Conservation (phyloP, 2,329 filamentous ascomycete species). For the Penicillium sp. region DNA sequence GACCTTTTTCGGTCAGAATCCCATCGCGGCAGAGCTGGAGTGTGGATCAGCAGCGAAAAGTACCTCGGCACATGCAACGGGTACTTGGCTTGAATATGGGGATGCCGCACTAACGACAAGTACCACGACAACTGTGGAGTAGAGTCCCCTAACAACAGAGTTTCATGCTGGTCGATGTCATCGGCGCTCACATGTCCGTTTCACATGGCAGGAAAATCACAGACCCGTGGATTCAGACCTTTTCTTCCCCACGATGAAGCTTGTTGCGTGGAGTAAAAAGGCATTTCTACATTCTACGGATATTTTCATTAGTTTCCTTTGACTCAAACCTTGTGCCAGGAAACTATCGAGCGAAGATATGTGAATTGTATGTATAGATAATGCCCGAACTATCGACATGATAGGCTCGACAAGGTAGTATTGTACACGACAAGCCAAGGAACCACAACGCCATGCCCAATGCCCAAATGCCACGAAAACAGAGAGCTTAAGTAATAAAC, state of each 20-base stretch:
- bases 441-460: conserved; percentile 13
- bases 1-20: conserved; percentile 17
- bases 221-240: background rate
- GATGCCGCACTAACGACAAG: conserved; percentile 5
- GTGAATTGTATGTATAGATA: background rate
- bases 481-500: background rate
- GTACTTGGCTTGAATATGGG: conserved; percentile 10
- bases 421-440: background rate
- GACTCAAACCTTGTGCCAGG: background rate
- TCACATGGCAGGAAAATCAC: background rate
- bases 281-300: background rate
- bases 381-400: background rate
- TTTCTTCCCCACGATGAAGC: background rate
- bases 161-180: conserved; percentile 12
- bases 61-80: conserved; percentile 19
- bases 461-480: conserved; percentile 9
- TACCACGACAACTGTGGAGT: conserved; percentile 8
- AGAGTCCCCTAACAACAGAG: background rate
- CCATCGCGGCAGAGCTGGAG: conserved; percentile 2
- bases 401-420: background rate
- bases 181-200: conserved; percentile 18
- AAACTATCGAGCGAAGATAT: background rate
- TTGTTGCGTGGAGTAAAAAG: background rate
- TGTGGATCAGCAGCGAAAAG: background rate
- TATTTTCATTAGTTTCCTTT: background rate